Evolutionary conservation across 2,329 filamentous ascomycete genomes (phyloP).

Genomic region (Penicillium sp.): DNA sequence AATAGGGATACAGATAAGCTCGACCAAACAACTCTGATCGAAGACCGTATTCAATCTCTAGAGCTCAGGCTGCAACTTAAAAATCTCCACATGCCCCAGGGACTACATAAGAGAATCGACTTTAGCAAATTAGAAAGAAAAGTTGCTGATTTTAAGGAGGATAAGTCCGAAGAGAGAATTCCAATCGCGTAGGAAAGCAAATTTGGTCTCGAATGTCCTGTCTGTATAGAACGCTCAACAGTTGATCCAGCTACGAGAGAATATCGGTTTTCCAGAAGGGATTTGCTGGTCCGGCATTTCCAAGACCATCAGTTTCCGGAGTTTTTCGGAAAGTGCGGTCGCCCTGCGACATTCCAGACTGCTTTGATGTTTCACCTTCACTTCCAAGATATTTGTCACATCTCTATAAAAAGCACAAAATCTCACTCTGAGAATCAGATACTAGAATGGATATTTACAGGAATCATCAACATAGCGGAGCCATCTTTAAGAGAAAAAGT

Average conservation of each 20-base stretch:
- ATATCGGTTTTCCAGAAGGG: not conserved
- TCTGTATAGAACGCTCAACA: not conserved
- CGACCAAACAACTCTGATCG: not conserved
- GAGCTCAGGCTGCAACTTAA: not conserved
- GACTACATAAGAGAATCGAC: not conserved
- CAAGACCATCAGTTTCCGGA: not conserved
- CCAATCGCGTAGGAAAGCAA: not conserved
- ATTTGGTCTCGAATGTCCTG: conserved; percentile 1
- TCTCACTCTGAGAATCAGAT: no score
- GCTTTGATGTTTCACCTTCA: no score
- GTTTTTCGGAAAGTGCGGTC: not conserved
- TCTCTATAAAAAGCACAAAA: no score
- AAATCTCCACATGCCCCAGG: not conserved
- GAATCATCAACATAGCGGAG: no score
- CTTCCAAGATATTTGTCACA: no score
- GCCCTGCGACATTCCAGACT: conserved; percentile 1
- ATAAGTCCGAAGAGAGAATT: not conserved
- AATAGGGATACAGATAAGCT: not conserved
- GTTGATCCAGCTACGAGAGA: not conserved
- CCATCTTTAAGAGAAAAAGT: no score
- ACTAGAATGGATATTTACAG: no score
- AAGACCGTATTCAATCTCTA: not conserved
- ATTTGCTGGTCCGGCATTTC: conserved; percentile 1
- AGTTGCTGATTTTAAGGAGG: not conserved
- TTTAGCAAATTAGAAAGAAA: not conserved